phyloP scores from a whole-genome alignment of 179 eudicot genomes.

The Camellia oleifera region DNA sequence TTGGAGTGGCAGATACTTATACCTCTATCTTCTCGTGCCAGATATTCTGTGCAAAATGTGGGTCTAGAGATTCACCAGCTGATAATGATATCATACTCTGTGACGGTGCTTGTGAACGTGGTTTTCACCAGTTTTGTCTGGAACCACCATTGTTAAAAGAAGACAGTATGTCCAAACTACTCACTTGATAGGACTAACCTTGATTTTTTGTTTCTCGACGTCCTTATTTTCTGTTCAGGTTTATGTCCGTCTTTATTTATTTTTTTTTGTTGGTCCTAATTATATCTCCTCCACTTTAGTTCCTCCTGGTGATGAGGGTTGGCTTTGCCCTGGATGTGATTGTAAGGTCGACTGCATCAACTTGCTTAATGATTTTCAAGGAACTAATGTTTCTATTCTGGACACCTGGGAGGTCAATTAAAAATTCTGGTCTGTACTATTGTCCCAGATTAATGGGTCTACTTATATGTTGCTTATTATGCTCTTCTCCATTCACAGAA shows the following conservation, averaged over 20 bases:
- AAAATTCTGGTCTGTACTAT: neutral
- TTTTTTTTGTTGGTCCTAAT: slow-evolving; percentile 8
- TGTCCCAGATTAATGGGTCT: neutral
- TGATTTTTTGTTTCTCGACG: neutral
- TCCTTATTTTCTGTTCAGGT: neutral
- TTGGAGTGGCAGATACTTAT: neutral
- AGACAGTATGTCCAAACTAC: slow-evolving; percentile 56
- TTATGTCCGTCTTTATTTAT: neutral
- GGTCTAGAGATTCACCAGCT: slow-evolving; percentile 50
- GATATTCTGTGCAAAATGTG: slow-evolving; percentile 98
- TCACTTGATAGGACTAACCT: slow-evolving; percentile 17
- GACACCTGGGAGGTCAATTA: slow-evolving; percentile 85
- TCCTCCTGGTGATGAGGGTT: slow-evolving; percentile 93
- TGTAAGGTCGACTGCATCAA: slow-evolving; percentile 89
- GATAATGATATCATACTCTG: slow-evolving; percentile 94
- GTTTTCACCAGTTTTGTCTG: slow-evolving; percentile 92
- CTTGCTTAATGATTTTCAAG: slow-evolving; percentile 76
- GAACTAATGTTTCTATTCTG: slow-evolving; percentile 52
- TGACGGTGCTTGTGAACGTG: slow-evolving; percentile 97
- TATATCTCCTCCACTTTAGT: slow-evolving; percentile 37
- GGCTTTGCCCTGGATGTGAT: slow-evolving; percentile 99
- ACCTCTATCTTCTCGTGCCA: slow-evolving; percentile 32
- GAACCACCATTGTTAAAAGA: slow-evolving; percentile 84
- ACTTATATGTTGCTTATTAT: neutral
- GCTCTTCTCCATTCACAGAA: slow-evolving; percentile 48